Conservation (phyloP, 257 asterid genomes). For the Mitragyna speciosa region DNA sequence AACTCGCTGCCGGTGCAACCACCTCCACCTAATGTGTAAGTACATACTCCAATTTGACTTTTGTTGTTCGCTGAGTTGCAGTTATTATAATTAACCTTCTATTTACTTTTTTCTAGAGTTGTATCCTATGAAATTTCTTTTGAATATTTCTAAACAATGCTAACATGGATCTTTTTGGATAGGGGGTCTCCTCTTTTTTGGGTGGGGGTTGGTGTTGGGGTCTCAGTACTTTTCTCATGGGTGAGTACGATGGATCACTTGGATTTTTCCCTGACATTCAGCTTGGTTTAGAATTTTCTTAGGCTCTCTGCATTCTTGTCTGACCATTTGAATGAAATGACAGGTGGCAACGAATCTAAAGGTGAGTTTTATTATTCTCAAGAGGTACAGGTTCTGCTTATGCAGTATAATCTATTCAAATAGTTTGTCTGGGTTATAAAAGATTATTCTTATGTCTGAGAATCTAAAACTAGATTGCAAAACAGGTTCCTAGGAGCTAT, state of each 20-base stretch:
- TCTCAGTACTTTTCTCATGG: conserved; percentile 90
- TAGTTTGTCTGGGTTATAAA: neutral
- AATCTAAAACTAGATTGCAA: neutral
- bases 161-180: conserved; percentile 6
- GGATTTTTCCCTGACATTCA: conserved; percentile 4
- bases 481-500: neutral
- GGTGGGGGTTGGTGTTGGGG: conserved; percentile 95
- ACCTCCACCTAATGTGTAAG: conserved; percentile 70
- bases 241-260: conserved; percentile 41
- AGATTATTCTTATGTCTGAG: neutral
- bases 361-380: conserved; percentile 51
- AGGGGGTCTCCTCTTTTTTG: conserved; percentile 97
- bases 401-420: neutral
- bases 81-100: neutral
- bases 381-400: conserved; percentile 15
- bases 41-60: neutral
- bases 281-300: neutral
- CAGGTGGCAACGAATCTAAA: conserved; percentile 77
- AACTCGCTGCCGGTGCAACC: conserved; percentile 72
- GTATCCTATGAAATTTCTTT: neutral
- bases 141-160: neutral
- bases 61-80: conserved; percentile 17
- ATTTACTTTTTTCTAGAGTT: neutral
- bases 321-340: conserved; percentile 27
- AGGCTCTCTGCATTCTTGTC: conserved; percentile 15